phyloP scores from a whole-genome alignment of 164 flowering plant species.

The Tetracentron sinense region DNA sequence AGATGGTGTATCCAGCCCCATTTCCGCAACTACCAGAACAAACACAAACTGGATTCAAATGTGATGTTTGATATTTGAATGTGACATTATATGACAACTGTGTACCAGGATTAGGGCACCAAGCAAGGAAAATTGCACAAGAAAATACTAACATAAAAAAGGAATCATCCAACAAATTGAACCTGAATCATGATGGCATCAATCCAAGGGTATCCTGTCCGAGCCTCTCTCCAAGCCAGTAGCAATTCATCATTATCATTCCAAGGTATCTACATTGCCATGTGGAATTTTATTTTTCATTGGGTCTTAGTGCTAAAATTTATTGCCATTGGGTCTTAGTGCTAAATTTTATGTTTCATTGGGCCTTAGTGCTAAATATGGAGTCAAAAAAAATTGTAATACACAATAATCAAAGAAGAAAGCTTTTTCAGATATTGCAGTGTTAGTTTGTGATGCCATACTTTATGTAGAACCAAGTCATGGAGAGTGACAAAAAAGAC shows the following conservation, averaged over 20 bases:
- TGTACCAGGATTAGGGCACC: neutral
- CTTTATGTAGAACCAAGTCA: neutral
- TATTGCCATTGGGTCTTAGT: no score
- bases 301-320: no score
- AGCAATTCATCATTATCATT: constrained; percentile 55
- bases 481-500: neutral
- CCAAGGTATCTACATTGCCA: constrained; percentile 72
- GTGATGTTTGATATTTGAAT: neutral
- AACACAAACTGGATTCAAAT: constrained; percentile 10
- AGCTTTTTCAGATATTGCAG: no score
- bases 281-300: neutral
- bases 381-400: no score
- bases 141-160: neutral
- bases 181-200: constrained; percentile 99
- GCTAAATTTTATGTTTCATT: no score
- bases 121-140: neutral
- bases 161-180: constrained; percentile 10
- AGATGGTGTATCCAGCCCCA: constrained; percentile 99
- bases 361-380: no score
- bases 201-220: constrained; percentile 98
- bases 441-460: no score
- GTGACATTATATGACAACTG: neutral
- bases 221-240: constrained; percentile 89
- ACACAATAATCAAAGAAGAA: no score
- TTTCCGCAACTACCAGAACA: constrained; percentile 51